phyloP scores from a whole-genome alignment of 192 early-diverging fungal species.

The Physocladia obscura region DNA sequence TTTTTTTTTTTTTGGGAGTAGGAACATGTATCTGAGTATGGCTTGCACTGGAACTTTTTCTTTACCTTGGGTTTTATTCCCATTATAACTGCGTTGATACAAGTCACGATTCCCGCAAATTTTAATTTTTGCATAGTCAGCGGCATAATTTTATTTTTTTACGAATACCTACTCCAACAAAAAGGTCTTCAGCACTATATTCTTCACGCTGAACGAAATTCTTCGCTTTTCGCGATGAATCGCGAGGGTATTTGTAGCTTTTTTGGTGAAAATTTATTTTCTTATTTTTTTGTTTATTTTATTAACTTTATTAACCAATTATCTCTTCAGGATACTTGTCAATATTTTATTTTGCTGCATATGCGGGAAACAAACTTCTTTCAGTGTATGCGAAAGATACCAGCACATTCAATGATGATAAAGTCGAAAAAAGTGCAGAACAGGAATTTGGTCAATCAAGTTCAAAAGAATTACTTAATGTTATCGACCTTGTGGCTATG shows the following conservation, averaged over 20 bases:
- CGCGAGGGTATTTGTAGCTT: constrained; percentile 88
- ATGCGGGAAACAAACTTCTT: constrained; percentile 66
- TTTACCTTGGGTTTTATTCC: constrained; percentile 87
- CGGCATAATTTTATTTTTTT: constrained; percentile 47
- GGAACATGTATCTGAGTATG: constrained; percentile 93
- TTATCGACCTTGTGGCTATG: constrained; percentile 41
- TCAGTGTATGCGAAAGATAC: constrained; percentile 17
- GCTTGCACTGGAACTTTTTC: constrained; percentile 99
- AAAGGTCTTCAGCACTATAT: constrained; percentile 56
- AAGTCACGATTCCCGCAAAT: constrained; percentile 45
- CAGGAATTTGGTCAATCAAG: constrained; percentile 12
- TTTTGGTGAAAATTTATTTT: constrained; percentile 44
- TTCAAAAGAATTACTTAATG: constrained; percentile 35
- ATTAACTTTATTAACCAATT: too few relatives aligned
- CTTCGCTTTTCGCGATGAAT: constrained; percentile 75
- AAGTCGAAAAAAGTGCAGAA: background rate
- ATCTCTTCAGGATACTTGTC: constrained; percentile 70
- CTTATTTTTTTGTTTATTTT: too few relatives aligned
- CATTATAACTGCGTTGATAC: constrained; percentile 68
- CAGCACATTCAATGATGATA: background rate
- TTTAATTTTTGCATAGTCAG: constrained; percentile 59
- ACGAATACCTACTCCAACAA: background rate
- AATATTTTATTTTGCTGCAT: constrained; percentile 77
- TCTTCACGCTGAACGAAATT: constrained; percentile 66
- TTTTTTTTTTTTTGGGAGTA: constrained; percentile 13